These are phyloP conservation scores for Parietichytrium sp. DNA, from an alignment of 108 stramenopile species.

Conservation along the genomic window DNA sequence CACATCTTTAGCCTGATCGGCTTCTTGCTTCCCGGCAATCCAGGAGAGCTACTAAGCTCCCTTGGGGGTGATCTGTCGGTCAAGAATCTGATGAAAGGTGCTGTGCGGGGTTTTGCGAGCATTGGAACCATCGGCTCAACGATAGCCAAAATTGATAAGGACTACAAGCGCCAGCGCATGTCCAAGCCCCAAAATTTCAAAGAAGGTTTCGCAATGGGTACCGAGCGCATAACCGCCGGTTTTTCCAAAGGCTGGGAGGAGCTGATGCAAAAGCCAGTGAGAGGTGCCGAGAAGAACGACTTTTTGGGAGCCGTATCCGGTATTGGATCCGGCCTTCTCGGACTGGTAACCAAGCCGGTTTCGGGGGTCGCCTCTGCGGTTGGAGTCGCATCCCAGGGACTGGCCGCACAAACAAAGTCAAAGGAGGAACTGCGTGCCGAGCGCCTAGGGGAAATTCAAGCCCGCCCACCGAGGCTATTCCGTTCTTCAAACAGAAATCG, in stretches of 20 bases:
- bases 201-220: background rate
- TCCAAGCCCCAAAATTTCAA: background rate
- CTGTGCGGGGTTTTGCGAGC: background rate
- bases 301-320: background rate
- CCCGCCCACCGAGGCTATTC: constrained; percentile 7
- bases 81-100: background rate
- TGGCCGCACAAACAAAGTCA: background rate
- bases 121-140: background rate
- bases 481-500: no score
- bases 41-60: constrained; percentile 18
- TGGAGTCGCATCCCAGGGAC: background rate
- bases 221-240: background rate
- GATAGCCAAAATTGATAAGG: background rate
- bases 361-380: background rate
- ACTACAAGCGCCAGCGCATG: background rate
- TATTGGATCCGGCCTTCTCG: background rate
- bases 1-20: constrained; percentile 1
- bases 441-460: background rate
- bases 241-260: background rate
- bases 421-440: background rate
- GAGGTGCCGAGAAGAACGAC: background rate
- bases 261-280: background rate
- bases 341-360: background rate
- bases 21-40: constrained; percentile 6
- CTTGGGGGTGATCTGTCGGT: background rate